These are phyloP conservation scores for Cladorrhinum sp. DNA, from an alignment of 2,329 filamentous ascomycete genomes.

Conservation along the genomic window DNA sequence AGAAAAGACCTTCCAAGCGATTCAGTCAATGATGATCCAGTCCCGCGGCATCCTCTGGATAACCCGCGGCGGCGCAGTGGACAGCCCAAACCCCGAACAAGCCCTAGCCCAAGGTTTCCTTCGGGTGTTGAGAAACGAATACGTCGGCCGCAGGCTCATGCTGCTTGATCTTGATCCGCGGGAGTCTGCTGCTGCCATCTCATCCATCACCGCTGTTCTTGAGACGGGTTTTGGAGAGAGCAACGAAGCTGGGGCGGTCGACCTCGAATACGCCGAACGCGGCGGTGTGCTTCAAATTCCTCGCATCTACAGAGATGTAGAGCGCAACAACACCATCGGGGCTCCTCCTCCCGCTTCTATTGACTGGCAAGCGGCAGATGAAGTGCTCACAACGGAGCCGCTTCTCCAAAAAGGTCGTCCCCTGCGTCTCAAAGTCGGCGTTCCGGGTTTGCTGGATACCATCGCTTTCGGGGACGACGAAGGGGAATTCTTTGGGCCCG, in stretches of 20 bases:
- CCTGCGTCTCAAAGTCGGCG: conserved; percentile 7
- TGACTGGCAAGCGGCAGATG: neutral
- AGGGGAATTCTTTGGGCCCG: conserved; percentile 2
- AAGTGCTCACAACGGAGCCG: no score
- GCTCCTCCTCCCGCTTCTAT: neutral
- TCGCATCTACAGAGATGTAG: conserved; percentile 21
- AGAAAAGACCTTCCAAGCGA: neutral
- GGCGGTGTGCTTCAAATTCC: conserved; percentile 28
- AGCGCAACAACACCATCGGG: neutral
- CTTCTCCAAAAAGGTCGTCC: neutral
- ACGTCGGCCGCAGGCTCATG: conserved; percentile 27
- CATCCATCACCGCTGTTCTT: neutral
- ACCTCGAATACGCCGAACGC: conserved; percentile 30
- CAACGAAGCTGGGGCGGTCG: no score
- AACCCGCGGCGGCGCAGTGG: conserved; percentile 14
- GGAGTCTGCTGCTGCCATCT: conserved; percentile 2
- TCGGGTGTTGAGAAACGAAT: conserved; percentile 28
- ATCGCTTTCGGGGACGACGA: conserved; percentile 21
- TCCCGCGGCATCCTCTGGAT: conserved; percentile 30
- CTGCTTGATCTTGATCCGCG: conserved; percentile 19
- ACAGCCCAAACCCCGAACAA: conserved; percentile 18
- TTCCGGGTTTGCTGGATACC: conserved; percentile 16
- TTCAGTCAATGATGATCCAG: neutral
- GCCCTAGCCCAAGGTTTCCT: conserved; percentile 29
- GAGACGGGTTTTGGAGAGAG: conserved; percentile 16